Conservation (phyloP, 2,329 filamentous ascomycete genomes). For the Colletotrichum lupini region DNA sequence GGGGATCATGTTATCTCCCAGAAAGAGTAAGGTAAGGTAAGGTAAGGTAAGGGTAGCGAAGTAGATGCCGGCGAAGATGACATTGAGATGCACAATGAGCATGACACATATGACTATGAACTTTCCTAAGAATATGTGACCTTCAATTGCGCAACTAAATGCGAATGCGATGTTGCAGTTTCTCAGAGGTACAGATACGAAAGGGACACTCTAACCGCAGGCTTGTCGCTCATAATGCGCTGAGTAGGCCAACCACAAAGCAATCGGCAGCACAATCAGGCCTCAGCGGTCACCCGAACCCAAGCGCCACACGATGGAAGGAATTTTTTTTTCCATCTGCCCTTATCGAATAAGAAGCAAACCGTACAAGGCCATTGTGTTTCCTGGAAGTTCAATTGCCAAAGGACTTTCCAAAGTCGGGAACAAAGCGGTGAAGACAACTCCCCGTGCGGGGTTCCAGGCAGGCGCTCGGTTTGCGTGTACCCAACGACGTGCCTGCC, state of each 20-base stretch:
- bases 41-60: background rate
- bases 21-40: no score
- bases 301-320: background rate
- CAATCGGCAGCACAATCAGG: background rate
- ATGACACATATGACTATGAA: no score
- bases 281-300: background rate
- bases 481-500: background rate
- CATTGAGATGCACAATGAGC: no score
- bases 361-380: background rate
- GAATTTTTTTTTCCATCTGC: background rate
- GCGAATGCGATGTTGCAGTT: no score
- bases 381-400: background rate
- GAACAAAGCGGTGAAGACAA: background rate
- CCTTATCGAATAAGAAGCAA: background rate
- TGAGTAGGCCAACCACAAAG: background rate
- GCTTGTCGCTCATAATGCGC: background rate
- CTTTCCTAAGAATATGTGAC: no score
- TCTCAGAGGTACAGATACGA: no score
- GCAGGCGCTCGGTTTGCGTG: constrained; percentile 23
- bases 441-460: constrained; percentile 3
- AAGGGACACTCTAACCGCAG: no score
- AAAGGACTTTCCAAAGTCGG: background rate
- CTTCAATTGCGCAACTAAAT: no score
- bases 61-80: no score
- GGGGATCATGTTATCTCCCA: background rate